Evolutionary conservation across 2,329 filamentous ascomycete species (phyloP), one percentile per base, ranked within the genome.

Genomic region (Nemania sp.): DNA sequence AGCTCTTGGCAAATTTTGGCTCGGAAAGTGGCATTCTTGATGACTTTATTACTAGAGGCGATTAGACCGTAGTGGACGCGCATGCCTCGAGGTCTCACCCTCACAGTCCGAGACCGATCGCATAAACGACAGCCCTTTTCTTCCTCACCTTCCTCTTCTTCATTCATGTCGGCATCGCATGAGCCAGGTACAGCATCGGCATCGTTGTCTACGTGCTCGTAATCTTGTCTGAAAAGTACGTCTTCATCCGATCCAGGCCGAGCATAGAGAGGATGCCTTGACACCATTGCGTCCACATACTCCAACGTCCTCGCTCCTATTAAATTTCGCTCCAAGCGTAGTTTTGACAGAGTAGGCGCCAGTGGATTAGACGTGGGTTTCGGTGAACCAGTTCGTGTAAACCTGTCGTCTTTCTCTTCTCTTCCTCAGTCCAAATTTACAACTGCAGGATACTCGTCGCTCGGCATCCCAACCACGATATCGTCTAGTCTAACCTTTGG

Each of bases 401-500:
- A 73, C 1, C 54, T 26, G 7, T 62, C 55, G 7, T 47, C 61
- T 32, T 66, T 43, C 20, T 60, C 65, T 32, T 57, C 45, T 52
- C 74, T 76, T 10, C 74, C 73, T 1, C 73, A 15, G 13, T 77
- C 74, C 72, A 71, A 76, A 32, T 76, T 70, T 2, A 76, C 62
- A 0, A 76, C 73, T 27, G 72, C 73, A 1, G 72, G 70, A 22
- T 64, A 65, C n/a, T 35, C 18, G 43, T 35, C 64, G 1, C 5
- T 32, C 0, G 74, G 70, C 1, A 61, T 64, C 32, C 74, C 66
- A n/a, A 76, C 73, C 1, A 77, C 75, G 0, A 77, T 67, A 65
- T 77, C 75, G 10, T 75, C 74, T 0, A 77, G 66, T 20, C 70
- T 63, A 32, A 76, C 62, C 38, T 72, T 63, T 6, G 18, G 22